Evolutionary conservation across 2,329 filamentous ascomycete species (phyloP), one percentile per base, ranked within the genome.

Genomic region (Ophiocordyceps camponoti-saundersi): DNA sequence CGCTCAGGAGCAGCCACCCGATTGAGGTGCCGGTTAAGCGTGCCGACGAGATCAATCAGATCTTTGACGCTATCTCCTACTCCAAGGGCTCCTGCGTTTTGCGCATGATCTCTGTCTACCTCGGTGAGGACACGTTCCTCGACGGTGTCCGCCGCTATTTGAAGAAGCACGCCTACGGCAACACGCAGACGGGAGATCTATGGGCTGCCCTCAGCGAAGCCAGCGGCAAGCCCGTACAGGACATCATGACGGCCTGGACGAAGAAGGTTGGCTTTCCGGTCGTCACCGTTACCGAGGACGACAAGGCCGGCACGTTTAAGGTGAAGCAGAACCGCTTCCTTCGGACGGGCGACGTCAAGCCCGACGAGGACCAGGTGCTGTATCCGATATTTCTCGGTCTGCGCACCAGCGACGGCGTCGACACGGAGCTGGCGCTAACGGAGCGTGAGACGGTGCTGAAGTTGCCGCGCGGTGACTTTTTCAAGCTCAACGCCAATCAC

Each of bases 11-110:
- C 75, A 94, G 87, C 58, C 90, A 96, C 63, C 90, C 90, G 6
- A 94, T 96, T 49, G 90, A 96, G 64, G 89, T 95, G 1, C 90
- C 90, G 1, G 88, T 96, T 52, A 94, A 95, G 73, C 82, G 85
- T 49, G 89, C 89, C 26, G 88, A 94, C 55, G 88, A 96, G 65
- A 89, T 96, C 62, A 95, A 95, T 66, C 89, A 96, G 67, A 96
- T 96, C 55, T 96, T 96, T 56, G 90, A 96, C 61, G 86, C 88
- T 51, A 96, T 96, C 54, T 95, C 90, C 1, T 96, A 96, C 67
- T 89, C 87, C 48, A 96, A 96, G 70, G 90, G 90, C 18, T 95
- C 89, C 12, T 94, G 88, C 56, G 89, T 96, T 32, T 73, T 96
- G 50, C 85, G 90, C 59, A 96, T 96, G 90, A 89, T 96, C 53